Evolutionary conservation across 306 rosid genomes (phyloP).

Genomic region (Heteromeles arbutifolia): DNA sequence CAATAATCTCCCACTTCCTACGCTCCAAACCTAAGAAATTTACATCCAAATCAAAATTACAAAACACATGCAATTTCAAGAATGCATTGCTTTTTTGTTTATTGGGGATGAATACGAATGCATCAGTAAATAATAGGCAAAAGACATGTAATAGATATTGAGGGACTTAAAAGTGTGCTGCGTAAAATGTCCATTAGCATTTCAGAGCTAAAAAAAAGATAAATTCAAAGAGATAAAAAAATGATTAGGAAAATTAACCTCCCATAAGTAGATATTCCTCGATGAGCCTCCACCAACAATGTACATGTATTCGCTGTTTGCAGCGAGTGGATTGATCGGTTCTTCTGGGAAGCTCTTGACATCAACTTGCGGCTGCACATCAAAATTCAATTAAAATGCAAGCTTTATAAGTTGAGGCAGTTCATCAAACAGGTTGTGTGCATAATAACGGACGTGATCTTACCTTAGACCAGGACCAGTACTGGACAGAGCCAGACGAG

Average conservation of each 20-base stretch:
- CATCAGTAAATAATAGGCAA: no score
- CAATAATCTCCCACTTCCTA: slow-evolving; percentile 52
- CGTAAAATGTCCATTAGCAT: not conserved
- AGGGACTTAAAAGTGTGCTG: no score
- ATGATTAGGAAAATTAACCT: slow-evolving; percentile 30
- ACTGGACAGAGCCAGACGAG: slow-evolving; percentile 40
- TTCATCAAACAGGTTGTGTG: slow-evolving; percentile 1
- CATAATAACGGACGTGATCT: not conserved
- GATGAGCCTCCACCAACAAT: slow-evolving; percentile 69
- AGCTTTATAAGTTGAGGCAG: not conserved
- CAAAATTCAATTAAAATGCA: not conserved
- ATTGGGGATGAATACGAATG: no score
- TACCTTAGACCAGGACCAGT: slow-evolving; percentile 78
- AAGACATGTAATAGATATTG: no score
- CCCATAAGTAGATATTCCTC: slow-evolving; percentile 75
- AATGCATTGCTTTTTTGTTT: no score
- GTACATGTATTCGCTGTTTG: slow-evolving; percentile 55
- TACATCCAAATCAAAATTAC: not conserved
- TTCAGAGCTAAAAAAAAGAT: slow-evolving; percentile 4
- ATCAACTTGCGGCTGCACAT: slow-evolving; percentile 65
- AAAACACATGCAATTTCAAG: no score
- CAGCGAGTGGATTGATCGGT: slow-evolving; percentile 59
- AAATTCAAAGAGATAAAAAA: no score
- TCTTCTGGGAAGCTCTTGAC: slow-evolving; percentile 70
- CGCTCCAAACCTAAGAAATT: slow-evolving; percentile 70